A percentile compares a stretch with the other conserved stretches of the same genome.
These are phyloP conservation scores for Moesziomyces sp. DNA, from an alignment of 1,284 basidiomycete species.

Conservation along the genomic window DNA sequence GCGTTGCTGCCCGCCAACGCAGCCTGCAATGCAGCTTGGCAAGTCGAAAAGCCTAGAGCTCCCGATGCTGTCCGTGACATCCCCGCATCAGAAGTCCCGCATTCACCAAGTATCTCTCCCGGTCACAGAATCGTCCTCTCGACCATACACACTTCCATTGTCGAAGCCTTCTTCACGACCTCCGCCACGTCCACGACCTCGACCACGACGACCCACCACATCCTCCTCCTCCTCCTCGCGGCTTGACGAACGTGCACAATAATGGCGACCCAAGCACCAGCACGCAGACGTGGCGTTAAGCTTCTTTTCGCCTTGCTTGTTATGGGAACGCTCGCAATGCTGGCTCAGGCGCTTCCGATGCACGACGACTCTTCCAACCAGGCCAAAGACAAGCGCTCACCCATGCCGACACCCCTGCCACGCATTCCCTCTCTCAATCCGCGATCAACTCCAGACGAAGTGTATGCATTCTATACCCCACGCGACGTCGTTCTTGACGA, in stretches of 20 bases:
- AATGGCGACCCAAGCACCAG: neutral
- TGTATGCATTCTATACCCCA: slow-evolving; percentile 48
- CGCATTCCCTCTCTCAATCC: slow-evolving; percentile 14
- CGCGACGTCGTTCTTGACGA: neutral
- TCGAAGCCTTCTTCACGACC: no score
- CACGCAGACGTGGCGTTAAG: neutral
- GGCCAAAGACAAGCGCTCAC: slow-evolving; percentile 11
- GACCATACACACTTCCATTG: no score
- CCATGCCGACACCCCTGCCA: slow-evolving; percentile 32
- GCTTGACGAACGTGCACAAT: neutral
- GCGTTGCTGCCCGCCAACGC: neutral
- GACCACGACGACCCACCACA: no score
- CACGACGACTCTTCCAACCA: neutral
- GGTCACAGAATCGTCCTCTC: no score
- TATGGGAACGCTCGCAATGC: neutral
- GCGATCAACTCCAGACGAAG: slow-evolving; percentile 43
- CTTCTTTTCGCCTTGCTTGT: neutral
- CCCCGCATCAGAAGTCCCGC: no score
- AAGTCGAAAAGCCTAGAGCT: no score
- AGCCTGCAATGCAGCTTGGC: neutral
- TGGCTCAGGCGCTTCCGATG: slow-evolving; percentile 6
- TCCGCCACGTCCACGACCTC: no score
- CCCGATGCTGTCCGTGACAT: no score
- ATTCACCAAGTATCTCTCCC: no score
- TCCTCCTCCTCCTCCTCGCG: no score